Evolutionary conservation across 106 monocot species (phyloP).

Genomic region (Chionographis japonica): DNA sequence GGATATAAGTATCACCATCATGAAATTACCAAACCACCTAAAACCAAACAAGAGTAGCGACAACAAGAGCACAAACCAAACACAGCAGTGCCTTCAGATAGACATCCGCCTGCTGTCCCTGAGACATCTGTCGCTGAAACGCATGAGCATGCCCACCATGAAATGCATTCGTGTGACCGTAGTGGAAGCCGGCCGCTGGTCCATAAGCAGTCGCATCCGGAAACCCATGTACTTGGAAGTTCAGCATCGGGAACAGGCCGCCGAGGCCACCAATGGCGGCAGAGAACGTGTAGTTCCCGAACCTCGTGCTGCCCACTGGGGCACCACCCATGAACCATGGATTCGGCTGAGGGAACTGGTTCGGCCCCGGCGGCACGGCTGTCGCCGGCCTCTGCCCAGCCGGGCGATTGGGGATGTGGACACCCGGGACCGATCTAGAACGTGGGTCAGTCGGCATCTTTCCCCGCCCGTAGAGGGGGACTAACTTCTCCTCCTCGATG

Average conservation of each 20-base stretch:
- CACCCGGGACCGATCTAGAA: slow-evolving; percentile 38
- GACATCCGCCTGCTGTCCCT: slow-evolving; percentile 35
- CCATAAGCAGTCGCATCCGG: slow-evolving; percentile 47
- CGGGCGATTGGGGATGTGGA: slow-evolving; percentile 65
- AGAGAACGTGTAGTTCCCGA: slow-evolving; percentile 59
- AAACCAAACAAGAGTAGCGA: slow-evolving; percentile 35
- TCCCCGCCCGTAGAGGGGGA: slow-evolving; percentile 75
- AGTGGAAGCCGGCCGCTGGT: slow-evolving; percentile 36
- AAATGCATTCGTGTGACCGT: slow-evolving; percentile 39
- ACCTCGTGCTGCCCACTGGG: slow-evolving; percentile 26
- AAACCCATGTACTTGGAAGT: slow-evolving; percentile 61
- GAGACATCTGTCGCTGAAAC: slow-evolving; percentile 18
- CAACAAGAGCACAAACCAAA: slow-evolving; percentile 46
- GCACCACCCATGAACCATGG: slow-evolving; percentile 46
- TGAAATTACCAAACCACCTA: slow-evolving; percentile 8
- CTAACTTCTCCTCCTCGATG: slow-evolving; percentile 62
- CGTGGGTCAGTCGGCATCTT: slow-evolving; percentile 59
- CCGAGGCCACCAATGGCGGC: slow-evolving; percentile 57
- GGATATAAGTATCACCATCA: no score
- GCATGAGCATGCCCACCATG: slow-evolving; percentile 43
- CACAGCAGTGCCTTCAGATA: slow-evolving; percentile 40
- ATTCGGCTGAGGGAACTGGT: slow-evolving; percentile 37
- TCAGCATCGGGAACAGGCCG: slow-evolving; percentile 52
- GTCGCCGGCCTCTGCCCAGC: slow-evolving; percentile 59
- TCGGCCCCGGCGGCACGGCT: slow-evolving; percentile 40